Evolutionary conservation across 306 rosid genomes (phyloP).

Genomic region (Prunus dulcis): DNA sequence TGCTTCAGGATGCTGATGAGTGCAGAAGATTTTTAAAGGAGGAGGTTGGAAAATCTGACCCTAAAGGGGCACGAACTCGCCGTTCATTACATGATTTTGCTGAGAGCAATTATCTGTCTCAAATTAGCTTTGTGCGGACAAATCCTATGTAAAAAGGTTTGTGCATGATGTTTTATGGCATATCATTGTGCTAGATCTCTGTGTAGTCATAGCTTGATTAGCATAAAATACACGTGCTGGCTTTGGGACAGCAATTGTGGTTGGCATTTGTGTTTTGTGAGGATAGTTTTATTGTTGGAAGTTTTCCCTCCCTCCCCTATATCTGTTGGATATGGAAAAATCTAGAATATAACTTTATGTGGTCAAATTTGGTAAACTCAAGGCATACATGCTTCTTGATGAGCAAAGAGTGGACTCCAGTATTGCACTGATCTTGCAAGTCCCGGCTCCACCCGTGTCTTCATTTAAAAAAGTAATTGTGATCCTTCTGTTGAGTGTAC

Average conservation of each 20-base stretch:
- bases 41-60: constrained; percentile 47
- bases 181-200: background rate
- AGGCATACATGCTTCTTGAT: background rate
- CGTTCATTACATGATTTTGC: constrained; percentile 91
- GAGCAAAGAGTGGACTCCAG: background rate
- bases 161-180: constrained; percentile 9
- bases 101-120: constrained; percentile 69
- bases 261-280: background rate
- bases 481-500: background rate
- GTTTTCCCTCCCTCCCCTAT: background rate
- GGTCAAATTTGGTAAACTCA: background rate
- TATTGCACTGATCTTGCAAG: no score
- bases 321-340: background rate
- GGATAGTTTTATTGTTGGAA: background rate
- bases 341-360: background rate
- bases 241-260: background rate
- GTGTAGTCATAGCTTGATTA: background rate
- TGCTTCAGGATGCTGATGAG: constrained; percentile 61
- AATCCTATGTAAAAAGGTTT: constrained; percentile 41
- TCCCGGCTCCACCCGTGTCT: background rate
- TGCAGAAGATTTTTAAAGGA: constrained; percentile 50
- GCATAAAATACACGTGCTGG: background rate
- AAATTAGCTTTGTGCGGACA: constrained; percentile 64
- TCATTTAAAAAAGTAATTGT: background rate
- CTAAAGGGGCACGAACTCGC: constrained; percentile 57